Evolutionary conservation across 768 basidiomycete genomes (phyloP), one percentile per base, ranked within the genome.

Genomic region (Grammothele lineata): DNA sequence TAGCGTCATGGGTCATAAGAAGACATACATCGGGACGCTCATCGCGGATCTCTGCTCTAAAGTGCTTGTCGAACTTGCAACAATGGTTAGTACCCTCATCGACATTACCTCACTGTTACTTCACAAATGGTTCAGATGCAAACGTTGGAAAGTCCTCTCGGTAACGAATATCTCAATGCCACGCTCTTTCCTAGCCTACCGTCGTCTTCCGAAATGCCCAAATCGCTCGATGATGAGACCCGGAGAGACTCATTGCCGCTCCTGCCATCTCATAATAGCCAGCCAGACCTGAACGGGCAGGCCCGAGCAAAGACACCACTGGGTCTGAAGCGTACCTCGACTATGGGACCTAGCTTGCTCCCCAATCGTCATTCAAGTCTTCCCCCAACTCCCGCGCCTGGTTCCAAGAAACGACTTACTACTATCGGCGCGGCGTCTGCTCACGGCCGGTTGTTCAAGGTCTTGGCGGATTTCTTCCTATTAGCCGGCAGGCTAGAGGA

Each of bases 1-100:
- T 3, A 80, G 76, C 52, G 77, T 83, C 56, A 89, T 92, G 80
- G 87, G 87, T 5, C 92, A 94, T 58, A 89, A 92, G 63, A 86
- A 81, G 56, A 66, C 91, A 24, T 93, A 94, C 62, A 75, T 98
- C 44, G 89, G 90, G 24, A 92, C 92, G 15, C 68, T 97, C 34
- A 67, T 99, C 45, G 92, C 91, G 15, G 92, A 92, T 60, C 66
- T 96, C 17, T 93, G 91, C 55, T 92, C 92, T 26, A 82, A 86
- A 51, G 79, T 97, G 40, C 71, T 99, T 19, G 80, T 80, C 18
- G 91, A 92, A 63, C 86, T 98, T 55, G 87, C 91, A 30, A 77
- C 80, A 30, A 64, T 96, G 70, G 95, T 96, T 56, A 51, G 87
- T 69, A 27, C 42, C 43, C 7, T 14, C n/a, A n/a, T n/a, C n/a